Base-by-base conservation (phyloP, 2,329 filamentous ascomycete genomes). In the Calycina herbarum region DNA sequence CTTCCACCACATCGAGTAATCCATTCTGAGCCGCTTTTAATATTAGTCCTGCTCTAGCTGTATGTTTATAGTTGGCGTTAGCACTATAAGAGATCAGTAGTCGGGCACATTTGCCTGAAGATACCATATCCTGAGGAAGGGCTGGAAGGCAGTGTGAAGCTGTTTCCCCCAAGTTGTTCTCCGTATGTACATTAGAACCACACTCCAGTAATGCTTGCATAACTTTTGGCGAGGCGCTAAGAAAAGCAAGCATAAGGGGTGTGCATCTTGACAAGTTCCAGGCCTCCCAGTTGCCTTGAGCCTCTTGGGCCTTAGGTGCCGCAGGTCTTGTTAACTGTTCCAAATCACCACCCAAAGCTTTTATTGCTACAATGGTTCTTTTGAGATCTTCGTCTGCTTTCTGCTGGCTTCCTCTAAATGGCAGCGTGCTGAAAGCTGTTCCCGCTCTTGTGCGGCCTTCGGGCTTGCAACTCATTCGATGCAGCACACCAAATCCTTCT, bases 341-440 rank as follows among this genome's bases (percentile, higher is more conserved):
- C 54, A 57, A 57, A 57, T 57, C 20, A 5, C 54, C 54, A 57
- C 54, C 54, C 29, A 57, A 15, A n/a, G n/a, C 20, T 57, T 57
- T 57, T 13, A 57, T 31, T 57, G 54, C 54, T 15, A 15, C 13
- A 20, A 57, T 57, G n/a, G 54, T 57, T 13, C 20, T 15, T 20
- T 33, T 57, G 11, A 57, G 24, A 29, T 20, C 17, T 57, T 57
- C 24, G 20, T 57, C 5, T 33, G 29, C 4, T 29, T 13, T 6
- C 13, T 27, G 8, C 15, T 27, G 11, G 20, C 24, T 33, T 24
- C 54, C 54, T 57, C 54, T 57, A 29, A 57, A 57, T 11, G 54
- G 42, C 5, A 45, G 42, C 15, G 42, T 45, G 7, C 13, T 45
- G 42, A 45, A 45, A 15, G n/a, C n/a, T 29, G 24, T 57, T 27